phyloP scores from a whole-genome alignment of 1,284 basidiomycete genomes.

The Ceratobasidium sp. region DNA sequence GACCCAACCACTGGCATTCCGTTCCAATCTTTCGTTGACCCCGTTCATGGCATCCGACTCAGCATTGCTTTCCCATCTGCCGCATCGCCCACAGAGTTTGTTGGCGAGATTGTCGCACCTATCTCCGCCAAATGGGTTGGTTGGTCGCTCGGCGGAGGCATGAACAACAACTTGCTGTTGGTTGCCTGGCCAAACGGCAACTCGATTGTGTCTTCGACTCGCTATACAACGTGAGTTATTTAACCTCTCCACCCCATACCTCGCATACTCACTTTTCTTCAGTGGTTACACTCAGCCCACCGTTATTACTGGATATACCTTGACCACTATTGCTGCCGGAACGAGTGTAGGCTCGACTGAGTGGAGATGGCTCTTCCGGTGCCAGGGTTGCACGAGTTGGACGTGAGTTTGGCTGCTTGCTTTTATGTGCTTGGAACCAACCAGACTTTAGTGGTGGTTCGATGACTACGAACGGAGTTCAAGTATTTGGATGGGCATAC shows the following conservation, averaged over 20 bases:
- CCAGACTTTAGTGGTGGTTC: constrained; percentile 52
- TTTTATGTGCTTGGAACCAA: constrained; percentile 10
- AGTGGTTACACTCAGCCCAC: constrained; percentile 64
- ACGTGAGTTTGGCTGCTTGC: constrained; percentile 22
- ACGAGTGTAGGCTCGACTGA: constrained; percentile 64
- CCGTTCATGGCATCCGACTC: constrained; percentile 43
- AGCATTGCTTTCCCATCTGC: constrained; percentile 43
- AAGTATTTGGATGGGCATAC: constrained; percentile 68
- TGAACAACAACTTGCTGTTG: constrained; percentile 61
- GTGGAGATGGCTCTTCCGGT: constrained; percentile 70
- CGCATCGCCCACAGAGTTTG: constrained; percentile 62
- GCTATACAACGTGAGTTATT: constrained; percentile 65
- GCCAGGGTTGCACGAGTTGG: constrained; percentile 64
- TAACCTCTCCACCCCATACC: constrained; percentile 9
- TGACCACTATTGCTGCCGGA: constrained; percentile 61
- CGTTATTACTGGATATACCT: constrained; percentile 61
- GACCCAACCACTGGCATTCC: constrained; percentile 39
- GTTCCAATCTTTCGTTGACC: constrained; percentile 33
- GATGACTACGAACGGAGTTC: constrained; percentile 59
- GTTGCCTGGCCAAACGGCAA: constrained; percentile 71
- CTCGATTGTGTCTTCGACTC: constrained; percentile 65
- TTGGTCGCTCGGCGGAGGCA: constrained; percentile 65
- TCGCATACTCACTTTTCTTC: constrained; percentile 36
- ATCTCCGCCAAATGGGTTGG: constrained; percentile 67
- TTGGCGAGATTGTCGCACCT: constrained; percentile 71